Conservation (phyloP, 768 basidiomycete genomes). For the Crassisporium funariophilum region DNA sequence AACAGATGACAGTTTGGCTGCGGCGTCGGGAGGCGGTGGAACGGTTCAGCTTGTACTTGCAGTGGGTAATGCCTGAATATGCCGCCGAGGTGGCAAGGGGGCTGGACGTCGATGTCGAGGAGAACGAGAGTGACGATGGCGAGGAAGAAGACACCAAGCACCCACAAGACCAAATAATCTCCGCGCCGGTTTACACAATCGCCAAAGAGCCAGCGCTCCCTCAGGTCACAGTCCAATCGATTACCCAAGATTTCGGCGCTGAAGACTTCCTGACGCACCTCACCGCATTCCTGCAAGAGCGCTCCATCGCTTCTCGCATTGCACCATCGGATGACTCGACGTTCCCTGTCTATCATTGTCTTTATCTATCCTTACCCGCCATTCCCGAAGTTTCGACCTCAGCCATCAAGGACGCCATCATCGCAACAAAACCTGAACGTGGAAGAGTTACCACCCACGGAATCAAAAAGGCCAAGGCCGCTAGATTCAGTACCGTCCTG, state of each 20-base stretch:
- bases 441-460: constrained; percentile 1
- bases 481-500: constrained; percentile 10
- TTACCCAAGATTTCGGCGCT: neutral
- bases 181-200: neutral
- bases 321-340: too few species aligned
- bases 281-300: neutral
- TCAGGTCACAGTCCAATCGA: neutral
- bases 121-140: neutral
- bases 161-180: neutral
- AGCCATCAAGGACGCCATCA: too few species aligned
- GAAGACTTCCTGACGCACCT: constrained; percentile 1
- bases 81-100: neutral
- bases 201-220: neutral
- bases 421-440: neutral
- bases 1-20: constrained; percentile 44
- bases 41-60: constrained; percentile 23
- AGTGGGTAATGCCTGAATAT: constrained; percentile 24
- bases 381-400: too few species aligned
- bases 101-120: too few species aligned
- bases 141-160: neutral
- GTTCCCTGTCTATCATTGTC: too few species aligned
- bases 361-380: too few species aligned
- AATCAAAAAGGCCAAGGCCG: constrained; percentile 3
- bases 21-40: constrained; percentile 34
- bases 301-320: too few species aligned